These are phyloP conservation scores for Fistulifera pelliculosa DNA, from an alignment of 108 stramenopile species.

Conservation along the genomic window DNA sequence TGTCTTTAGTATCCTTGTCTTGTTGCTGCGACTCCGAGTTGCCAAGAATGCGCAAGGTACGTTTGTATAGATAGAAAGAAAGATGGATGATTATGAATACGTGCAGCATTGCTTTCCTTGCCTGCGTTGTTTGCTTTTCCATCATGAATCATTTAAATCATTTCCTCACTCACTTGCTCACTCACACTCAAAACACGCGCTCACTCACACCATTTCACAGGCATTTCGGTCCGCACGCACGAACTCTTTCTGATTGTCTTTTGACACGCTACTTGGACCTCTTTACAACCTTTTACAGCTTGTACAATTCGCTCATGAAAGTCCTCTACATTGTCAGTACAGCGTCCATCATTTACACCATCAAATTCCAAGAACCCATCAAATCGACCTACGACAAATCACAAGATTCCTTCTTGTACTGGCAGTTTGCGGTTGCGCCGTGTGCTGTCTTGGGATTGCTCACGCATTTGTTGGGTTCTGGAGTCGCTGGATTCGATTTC, in stretches of 20 bases:
- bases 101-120: neutral
- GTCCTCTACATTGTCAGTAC: conserved; percentile 92
- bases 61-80: no score
- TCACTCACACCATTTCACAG: no score
- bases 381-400: conserved; percentile 92
- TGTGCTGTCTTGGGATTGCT: conserved; percentile 78
- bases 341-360: conserved; percentile 89
- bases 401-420: conserved; percentile 96
- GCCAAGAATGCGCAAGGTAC: conserved; percentile 89
- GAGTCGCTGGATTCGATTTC: conserved; percentile 28
- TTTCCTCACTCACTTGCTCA: no score
- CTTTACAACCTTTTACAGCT: conserved; percentile 83
- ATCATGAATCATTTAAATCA: no score
- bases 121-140: neutral
- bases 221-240: conserved; percentile 97
- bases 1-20: conserved; percentile 92
- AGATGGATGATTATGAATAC: neutral
- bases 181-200: neutral
- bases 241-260: conserved; percentile 97
- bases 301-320: conserved; percentile 98
- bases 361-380: conserved; percentile 84
- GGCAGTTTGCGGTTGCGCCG: conserved; percentile 92
- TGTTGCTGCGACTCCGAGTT: conserved; percentile 90
- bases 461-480: conserved; percentile 63
- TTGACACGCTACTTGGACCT: conserved; percentile 86